Conservation (phyloP, 495 filamentous ascomycete genomes). For the Penicillium fimorum region DNA sequence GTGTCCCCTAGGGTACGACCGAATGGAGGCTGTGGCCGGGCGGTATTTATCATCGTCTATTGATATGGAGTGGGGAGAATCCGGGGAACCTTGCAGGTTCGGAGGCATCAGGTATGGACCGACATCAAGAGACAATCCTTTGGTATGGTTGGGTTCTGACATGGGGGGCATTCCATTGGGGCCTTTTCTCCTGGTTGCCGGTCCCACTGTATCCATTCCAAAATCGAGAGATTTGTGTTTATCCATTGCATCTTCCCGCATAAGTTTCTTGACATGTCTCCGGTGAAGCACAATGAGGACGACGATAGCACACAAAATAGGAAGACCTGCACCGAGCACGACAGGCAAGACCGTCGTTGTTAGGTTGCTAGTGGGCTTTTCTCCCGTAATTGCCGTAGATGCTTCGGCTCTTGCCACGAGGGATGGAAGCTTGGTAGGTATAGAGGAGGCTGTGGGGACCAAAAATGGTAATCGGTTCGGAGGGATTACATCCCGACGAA, state of each 20-base stretch:
- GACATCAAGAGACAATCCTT: constrained; percentile 78
- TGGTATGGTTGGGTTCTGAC: constrained; percentile 47
- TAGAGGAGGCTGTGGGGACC: constrained; percentile 13
- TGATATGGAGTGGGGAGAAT: constrained; percentile 79
- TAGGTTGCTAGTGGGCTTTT: constrained; percentile 50
- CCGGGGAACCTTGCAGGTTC: constrained; percentile 69
- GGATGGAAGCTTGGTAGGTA: constrained; percentile 20
- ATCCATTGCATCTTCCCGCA: constrained; percentile 78
- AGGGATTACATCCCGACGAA: constrained; percentile 33
- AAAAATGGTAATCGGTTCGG: constrained; percentile 27
- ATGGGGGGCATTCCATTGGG: constrained; percentile 29
- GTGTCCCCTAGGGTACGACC: constrained; percentile 47
- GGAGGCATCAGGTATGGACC: constrained; percentile 86
- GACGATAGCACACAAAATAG: constrained; percentile 63
- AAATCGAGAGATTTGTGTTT: constrained; percentile 94
- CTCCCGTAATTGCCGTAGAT: constrained; percentile 12
- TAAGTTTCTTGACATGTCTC: constrained; percentile 68
- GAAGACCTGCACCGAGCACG: constrained; percentile 76
- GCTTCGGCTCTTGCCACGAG: constrained; percentile 32
- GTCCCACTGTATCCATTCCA: constrained; percentile 61
- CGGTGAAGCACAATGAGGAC: constrained; percentile 76
- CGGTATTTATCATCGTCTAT: constrained; percentile 83
- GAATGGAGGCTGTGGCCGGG: constrained; percentile 64
- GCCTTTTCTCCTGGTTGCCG: constrained; percentile 42
- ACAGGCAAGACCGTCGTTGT: constrained; percentile 71